Evolutionary conservation across 2,329 filamentous ascomycete species (phyloP).

Genomic region (Aspergillus alliaceus): DNA sequence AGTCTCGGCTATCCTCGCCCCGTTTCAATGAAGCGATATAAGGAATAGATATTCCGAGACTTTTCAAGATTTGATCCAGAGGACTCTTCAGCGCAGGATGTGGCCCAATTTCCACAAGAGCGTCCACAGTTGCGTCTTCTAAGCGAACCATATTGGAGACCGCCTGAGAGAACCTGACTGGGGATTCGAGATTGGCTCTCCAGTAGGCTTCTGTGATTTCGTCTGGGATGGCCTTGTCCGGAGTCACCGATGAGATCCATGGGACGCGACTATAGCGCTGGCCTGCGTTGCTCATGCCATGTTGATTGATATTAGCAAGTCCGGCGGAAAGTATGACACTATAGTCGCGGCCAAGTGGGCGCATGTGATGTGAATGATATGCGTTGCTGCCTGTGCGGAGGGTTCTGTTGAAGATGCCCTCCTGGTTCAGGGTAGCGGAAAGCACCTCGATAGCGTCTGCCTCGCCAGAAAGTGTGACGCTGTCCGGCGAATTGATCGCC

Average conservation of each 20-base stretch:
- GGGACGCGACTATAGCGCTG: no score
- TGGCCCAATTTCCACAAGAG: slow-evolving; percentile 9
- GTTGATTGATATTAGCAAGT: not conserved
- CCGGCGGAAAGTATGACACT: no score
- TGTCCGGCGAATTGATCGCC: not conserved
- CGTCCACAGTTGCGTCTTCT: no score
- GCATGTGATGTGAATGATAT: slow-evolving; percentile 28
- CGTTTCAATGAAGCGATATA: slow-evolving; percentile 3
- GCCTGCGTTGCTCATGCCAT: no score
- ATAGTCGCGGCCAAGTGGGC: no score
- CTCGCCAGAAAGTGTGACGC: slow-evolving; percentile 23
- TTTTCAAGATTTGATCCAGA: slow-evolving; percentile 1
- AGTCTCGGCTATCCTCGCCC: not conserved
- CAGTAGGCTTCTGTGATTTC: slow-evolving; percentile 3
- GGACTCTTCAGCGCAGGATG: slow-evolving; percentile 26
- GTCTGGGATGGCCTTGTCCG: no score
- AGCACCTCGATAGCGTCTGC: slow-evolving; percentile 18
- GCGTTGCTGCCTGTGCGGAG: slow-evolving; percentile 15
- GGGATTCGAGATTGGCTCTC: not conserved
- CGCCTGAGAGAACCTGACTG: not conserved
- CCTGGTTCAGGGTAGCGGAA: slow-evolving; percentile 17
- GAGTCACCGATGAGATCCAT: no score
- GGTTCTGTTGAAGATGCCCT: slow-evolving; percentile 15
- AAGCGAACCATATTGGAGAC: no score
- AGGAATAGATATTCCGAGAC: not conserved